Conservation (phyloP, 129 eudicot genomes). For the Flaveria trinervia region DNA sequence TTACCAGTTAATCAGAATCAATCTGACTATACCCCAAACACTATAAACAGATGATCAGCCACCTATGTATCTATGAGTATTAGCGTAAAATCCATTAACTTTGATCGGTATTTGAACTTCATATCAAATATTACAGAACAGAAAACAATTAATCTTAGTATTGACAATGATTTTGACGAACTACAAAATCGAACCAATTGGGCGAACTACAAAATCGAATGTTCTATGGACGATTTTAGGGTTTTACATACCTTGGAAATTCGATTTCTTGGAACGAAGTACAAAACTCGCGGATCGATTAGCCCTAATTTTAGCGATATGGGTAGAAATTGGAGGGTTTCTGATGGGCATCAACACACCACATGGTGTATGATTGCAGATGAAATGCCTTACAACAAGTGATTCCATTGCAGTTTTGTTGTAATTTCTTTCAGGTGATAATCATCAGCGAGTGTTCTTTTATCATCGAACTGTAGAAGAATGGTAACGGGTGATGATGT, state of each 20-base stretch:
- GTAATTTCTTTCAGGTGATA: conserved; percentile 11
- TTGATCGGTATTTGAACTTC: background rate
- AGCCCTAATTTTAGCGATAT: conserved; percentile 20
- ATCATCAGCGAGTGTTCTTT: conserved; percentile 4
- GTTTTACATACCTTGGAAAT: conserved; percentile 39
- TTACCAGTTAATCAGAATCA: background rate
- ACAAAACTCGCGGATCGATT: conserved; percentile 16
- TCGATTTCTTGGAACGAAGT: conserved; percentile 41
- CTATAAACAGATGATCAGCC: background rate
- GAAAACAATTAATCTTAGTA: background rate
- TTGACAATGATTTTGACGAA: background rate
- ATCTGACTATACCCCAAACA: too few relatives aligned
- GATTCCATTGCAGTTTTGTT: conserved; percentile 31
- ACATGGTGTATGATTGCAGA: conserved; percentile 20
- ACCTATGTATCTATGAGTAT: too few relatives aligned
- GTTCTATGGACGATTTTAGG: background rate
- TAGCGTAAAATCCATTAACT: background rate
- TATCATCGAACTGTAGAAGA: background rate
- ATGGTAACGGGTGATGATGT: too few relatives aligned
- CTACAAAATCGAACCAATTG: too few relatives aligned
- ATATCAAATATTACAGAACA: background rate
- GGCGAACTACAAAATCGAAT: background rate
- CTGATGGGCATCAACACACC: background rate
- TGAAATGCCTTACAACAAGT: conserved; percentile 24
- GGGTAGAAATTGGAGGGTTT: conserved; percentile 27